Percentiles rank a stretch among this genome's conserved stretches.
Conservation (phyloP, 2,329 filamentous ascomycete species). For the Paecilomyces sp. region DNA sequence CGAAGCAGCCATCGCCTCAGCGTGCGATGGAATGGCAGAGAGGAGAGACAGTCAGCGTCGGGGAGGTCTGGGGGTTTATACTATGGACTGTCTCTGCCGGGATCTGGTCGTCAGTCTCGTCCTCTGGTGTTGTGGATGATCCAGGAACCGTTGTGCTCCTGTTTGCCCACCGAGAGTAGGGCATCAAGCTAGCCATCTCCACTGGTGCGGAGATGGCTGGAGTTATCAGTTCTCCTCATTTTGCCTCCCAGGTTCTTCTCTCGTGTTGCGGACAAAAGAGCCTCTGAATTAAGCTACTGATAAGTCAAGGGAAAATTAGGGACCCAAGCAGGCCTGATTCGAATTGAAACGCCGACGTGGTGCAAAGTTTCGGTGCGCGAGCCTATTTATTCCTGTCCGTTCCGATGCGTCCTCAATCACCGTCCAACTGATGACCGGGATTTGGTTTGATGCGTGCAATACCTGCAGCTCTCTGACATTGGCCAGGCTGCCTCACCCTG, state of each 20-base stretch:
- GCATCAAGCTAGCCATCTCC: conserved; percentile 6
- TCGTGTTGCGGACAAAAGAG: neutral
- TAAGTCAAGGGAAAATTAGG: neutral
- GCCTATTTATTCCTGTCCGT: neutral
- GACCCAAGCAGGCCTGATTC: neutral
- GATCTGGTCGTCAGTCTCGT: neutral
- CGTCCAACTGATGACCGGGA: neutral
- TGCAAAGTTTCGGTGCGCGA: neutral
- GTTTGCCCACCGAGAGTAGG: neutral
- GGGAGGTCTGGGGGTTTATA: neutral
- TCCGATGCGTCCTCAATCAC: neutral
- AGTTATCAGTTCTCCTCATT: neutral
- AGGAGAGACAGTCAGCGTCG: neutral
- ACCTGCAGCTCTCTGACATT: neutral
- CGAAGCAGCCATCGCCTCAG: neutral
- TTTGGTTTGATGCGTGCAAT: neutral
- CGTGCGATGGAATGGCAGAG: neutral
- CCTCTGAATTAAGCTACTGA: neutral
- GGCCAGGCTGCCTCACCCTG: neutral
- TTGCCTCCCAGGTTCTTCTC: neutral
- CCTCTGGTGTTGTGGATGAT: neutral
- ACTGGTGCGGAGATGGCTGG: conserved; percentile 15
- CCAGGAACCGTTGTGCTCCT: neutral
- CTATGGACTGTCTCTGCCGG: neutral
- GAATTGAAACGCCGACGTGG: neutral